Base-by-base conservation (phyloP, 2,329 filamentous ascomycete genomes). In the Claviceps sp. region DNA sequence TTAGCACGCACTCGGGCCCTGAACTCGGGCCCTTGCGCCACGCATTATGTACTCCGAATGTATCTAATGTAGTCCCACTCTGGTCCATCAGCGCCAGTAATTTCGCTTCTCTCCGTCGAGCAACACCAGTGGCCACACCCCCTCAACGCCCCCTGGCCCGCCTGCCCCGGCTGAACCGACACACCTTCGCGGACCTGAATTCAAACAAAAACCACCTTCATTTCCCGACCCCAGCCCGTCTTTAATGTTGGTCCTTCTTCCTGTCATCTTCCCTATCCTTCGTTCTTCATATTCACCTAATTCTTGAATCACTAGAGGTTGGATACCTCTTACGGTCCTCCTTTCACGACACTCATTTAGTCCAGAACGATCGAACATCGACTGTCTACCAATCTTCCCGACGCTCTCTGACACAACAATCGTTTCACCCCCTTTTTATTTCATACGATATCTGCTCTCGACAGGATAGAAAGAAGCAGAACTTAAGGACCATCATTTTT, bases 261-360 rank as follows among this genome's bases (percentile, higher is more conserved):
- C 4, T 42, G 18, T 26, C 43, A 48, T 47, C 34, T 40, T 47
- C 30, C 37, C 34, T 18, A 34, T 44, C 26, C 18, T 47, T 34
- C 30, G 11, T 44, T 37, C 24, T 47, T n/a, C 20, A 51, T 41
- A 24, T 40, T 26, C 37, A 34, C 42, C 37, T 45, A 50, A 47
- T 52, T 50, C 6, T 52, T 48, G 8, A 49, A 30, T 9, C 43
- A 41, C 6, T 20, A 49, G 50, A 52, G 53, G 50, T 52, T 52
- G 53, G 53, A 50, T 50, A 37, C 48, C 40, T 55, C 48, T 8
- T 53, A 53, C 47, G 37, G 50, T 51, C 37, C 38, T 45, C 53
- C 48, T 42, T 55, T 55, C 38, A 50, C 42, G 53, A 53, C 53
- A 48, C 53, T 56, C 53, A 37, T 55, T 56, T 47, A 42, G 40